Base-by-base conservation (phyloP, 495 filamentous ascomycete species). In the Aspergillus steynii region DNA sequence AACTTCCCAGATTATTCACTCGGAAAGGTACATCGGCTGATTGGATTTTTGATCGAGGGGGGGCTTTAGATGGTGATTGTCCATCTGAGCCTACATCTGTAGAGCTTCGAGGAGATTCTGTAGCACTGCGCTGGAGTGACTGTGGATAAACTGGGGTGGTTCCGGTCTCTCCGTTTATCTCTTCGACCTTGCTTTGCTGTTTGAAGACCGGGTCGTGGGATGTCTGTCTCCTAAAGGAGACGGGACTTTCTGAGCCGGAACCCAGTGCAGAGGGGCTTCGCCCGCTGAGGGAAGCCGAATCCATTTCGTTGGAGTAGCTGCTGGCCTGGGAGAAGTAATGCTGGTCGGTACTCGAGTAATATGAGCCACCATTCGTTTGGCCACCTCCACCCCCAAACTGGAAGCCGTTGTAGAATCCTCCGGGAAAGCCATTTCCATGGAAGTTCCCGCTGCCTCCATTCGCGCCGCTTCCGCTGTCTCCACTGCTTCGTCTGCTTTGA, bases 401-500 rank as follows among this genome's bases (percentile, higher is more conserved):
- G 46, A 46, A 55, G 27, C 15, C 12, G 15, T n/a, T 25, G 29
- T 37, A 15, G 25, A 9, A 27, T 45, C 53, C 53, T 46, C 25
- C 53, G 4, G 10, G 25, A 20, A n/a, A 50, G 55, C 55, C 55
- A 25, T 32, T 1, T 5, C 57, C 57, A 42, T 50, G 7, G 26
- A 20, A 25, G 46, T 31, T 8, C 27, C 29, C 55, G 34, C 26
- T 47, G 15, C 29, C 26, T 1, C 47, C 53, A 32, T 34, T 37
- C 5, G 47, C 48, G 7, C 55, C 60, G 10, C 20, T 26, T 9
- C 54, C 54, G 20, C 55, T 34, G 31, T 55, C 50, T 29, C 51
- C 59, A 34, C 53, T 56, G 31, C 50, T 55, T 3, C 59, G 32
- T 25, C 59, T 50, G 48, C 53, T 56, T 26, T 51, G 47, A 25